Evolutionary conservation across 768 basidiomycete genomes (phyloP), one percentile per base, ranked within the genome.

Genomic region (Boletus speciosus): DNA sequence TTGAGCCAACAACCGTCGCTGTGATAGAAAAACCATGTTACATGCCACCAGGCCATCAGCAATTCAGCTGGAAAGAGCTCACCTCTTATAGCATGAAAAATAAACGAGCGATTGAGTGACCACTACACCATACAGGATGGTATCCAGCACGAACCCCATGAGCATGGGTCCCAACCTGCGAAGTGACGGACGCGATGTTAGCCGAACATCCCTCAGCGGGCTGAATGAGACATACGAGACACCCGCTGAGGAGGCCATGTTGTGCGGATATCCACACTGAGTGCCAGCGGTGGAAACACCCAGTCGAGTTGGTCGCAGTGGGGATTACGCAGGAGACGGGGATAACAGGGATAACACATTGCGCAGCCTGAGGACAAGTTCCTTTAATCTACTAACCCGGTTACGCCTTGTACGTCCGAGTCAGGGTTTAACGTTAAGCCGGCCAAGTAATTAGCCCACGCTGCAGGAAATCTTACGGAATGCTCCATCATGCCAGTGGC

Each of bases 101-200:
- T 69, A 67, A 44, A 73, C 40, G 58, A 68, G 71, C 0, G 65
- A 64, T 60, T 76, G 75, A 37, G 62, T 65, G 32, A 72, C 49
- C 58, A 74, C 62, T 3, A 64, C 63, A 31, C 74, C 74, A 52
- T 64, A 73, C 44, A 76, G 52, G 34, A 71, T 62, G 25, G 67
- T 54, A 56, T 75, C 72, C 44, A 74, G 59, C 39, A 71, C 60
- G 32, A 71, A 59, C 37, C 74, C 74, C 36, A 69, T 52, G 45
- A 75, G 66, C 43, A 71, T 59, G 2, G 74, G 74, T 6, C 74
- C 74, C 47, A 68, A 60, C 31, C 68, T 73, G 56, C 16, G 23
- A 53, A 37, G 12, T 14, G 29, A 38, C 12, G 45, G 15, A 45
- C 39, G 15, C 35, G 1, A 43, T 49, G 15, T 52, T 32, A 55